Evolutionary conservation across 2,329 filamentous ascomycete genomes (phyloP).

Genomic region (Fusarium sp.): DNA sequence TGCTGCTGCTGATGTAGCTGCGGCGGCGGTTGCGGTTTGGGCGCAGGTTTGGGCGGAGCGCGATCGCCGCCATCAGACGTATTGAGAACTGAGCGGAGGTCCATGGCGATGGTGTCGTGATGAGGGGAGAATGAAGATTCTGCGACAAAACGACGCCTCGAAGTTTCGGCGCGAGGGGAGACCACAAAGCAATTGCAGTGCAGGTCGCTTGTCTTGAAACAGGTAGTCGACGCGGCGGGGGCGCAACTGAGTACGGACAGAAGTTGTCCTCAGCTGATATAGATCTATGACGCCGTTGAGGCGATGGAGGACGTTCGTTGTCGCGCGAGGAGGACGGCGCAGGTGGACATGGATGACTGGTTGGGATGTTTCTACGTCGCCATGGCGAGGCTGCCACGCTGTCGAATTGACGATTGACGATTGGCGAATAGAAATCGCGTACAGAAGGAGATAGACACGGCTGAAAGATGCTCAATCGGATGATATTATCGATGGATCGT

Average conservation of each 20-base stretch:
- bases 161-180: constrained; percentile 29
- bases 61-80: constrained; percentile 58
- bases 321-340: constrained; percentile 42
- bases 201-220: constrained; percentile 27
- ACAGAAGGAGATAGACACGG: not conserved
- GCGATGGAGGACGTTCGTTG: constrained; percentile 35
- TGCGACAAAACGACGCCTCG: constrained; percentile 28
- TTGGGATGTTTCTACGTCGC: constrained; percentile 39
- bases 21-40: constrained; percentile 48
- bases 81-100: constrained; percentile 65
- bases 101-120: constrained; percentile 50
- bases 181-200: constrained; percentile 34
- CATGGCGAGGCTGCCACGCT: constrained; percentile 45
- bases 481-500: constrained; percentile 14
- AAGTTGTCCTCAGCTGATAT: constrained; percentile 5
- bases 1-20: constrained; percentile 41
- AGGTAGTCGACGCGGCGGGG: constrained; percentile 36
- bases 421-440: constrained; percentile 29
- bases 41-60: constrained; percentile 47
- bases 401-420: constrained; percentile 38
- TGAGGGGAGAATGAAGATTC: constrained; percentile 8
- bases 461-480: not conserved
- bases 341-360: constrained; percentile 44
- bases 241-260: constrained; percentile 1
- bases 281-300: not conserved